Conservation (phyloP, 306 rosid genomes). For the Cucurbita moschata region DNA sequence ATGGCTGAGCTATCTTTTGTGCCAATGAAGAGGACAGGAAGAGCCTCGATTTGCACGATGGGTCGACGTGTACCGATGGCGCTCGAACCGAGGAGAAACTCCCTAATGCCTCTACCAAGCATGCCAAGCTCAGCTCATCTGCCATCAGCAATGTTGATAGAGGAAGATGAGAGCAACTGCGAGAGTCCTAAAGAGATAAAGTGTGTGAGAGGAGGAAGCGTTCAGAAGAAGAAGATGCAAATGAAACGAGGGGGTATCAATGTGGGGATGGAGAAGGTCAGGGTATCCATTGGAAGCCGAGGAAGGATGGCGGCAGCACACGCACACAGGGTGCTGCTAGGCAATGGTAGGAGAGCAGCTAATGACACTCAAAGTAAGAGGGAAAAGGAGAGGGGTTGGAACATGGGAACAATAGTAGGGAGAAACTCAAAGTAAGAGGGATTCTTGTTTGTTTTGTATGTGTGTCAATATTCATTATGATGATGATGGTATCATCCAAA, state of each 20-base stretch:
- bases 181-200: constrained; percentile 62
- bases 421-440: neutral
- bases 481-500: too few relatives aligned
- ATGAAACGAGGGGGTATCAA: constrained; percentile 56
- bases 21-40: constrained; percentile 57
- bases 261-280: constrained; percentile 76
- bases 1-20: constrained; percentile 29
- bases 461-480: too few relatives aligned
- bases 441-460: too few relatives aligned
- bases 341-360: constrained; percentile 40
- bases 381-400: constrained; percentile 97
- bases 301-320: constrained; percentile 31
- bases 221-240: constrained; percentile 49
- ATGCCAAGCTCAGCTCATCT: constrained; percentile 30
- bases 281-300: constrained; percentile 75
- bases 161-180: constrained; percentile 28
- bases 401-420: constrained; percentile 27
- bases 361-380: constrained; percentile 54
- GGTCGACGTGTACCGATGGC: constrained; percentile 33
- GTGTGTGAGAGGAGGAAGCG: constrained; percentile 47
- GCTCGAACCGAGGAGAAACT: constrained; percentile 59
- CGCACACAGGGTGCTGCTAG: constrained; percentile 34
- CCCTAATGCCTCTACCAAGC: constrained; percentile 71
- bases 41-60: constrained; percentile 62
- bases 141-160: constrained; percentile 33